These are phyloP conservation scores for Ziziphus jujuba DNA, from an alignment of 306 rosid genomes.

Conservation along the genomic window DNA sequence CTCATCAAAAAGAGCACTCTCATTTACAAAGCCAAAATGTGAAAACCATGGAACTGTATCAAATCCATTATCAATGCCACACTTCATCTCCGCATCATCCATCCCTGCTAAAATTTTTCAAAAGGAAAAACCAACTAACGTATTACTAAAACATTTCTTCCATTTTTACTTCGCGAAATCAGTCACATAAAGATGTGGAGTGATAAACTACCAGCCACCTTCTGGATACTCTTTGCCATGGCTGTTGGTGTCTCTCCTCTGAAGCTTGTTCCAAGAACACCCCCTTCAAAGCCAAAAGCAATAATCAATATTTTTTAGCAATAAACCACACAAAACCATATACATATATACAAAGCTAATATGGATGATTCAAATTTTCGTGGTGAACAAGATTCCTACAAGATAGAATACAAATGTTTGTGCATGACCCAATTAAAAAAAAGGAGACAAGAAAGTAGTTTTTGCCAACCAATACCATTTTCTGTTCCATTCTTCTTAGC, in stretches of 20 bases:
- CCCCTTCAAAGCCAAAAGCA: slow-evolving; percentile 38
- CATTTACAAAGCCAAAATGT: slow-evolving; percentile 52
- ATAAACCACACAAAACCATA: neutral
- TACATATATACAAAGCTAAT: neutral
- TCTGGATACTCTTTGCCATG: slow-evolving; percentile 55
- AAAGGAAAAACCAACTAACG: slow-evolving; percentile 24
- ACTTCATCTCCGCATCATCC: slow-evolving; percentile 54
- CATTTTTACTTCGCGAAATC: slow-evolving; percentile 15
- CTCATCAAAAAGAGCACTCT: slow-evolving; percentile 33
- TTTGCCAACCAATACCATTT: slow-evolving; percentile 28
- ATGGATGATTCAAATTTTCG: neutral
- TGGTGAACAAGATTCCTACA: neutral
- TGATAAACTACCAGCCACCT: slow-evolving; percentile 84
- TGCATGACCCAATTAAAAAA: neutral
- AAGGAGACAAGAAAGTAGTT: slow-evolving; percentile 10
- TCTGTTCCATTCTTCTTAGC: slow-evolving; percentile 47
- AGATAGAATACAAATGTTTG: neutral
- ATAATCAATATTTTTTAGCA: neutral
- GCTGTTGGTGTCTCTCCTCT: slow-evolving; percentile 30
- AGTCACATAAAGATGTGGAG: slow-evolving; percentile 32
- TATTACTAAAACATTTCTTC: slow-evolving; percentile 22
- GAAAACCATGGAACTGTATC: slow-evolving; percentile 58
- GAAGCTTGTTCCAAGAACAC: slow-evolving; percentile 40
- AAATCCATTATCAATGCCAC: slow-evolving; percentile 39
- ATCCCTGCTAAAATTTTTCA: slow-evolving; percentile 39